Percentiles rank a stretch among this genome's conserved stretches.
Evolutionary conservation across 108 stramenopile genomes (phyloP).

Genomic region (Pseudonitzschia delicatissima): DNA sequence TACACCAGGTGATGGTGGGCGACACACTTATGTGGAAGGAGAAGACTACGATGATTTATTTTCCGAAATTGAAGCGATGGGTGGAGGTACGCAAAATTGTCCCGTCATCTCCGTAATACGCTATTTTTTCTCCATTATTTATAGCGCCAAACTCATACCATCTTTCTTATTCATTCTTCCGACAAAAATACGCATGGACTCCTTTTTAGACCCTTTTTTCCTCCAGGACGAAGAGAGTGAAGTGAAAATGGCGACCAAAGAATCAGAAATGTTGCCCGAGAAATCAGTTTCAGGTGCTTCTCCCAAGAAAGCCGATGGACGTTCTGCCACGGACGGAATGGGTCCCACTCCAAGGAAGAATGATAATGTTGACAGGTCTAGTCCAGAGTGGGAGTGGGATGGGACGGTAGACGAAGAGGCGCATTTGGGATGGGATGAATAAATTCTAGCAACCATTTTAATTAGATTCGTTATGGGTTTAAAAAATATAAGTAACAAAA

Average conservation of each 20-base stretch:
- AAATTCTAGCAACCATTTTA: too few relatives aligned
- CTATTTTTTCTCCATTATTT: background rate
- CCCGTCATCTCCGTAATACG: background rate
- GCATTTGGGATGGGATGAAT: conserved; percentile 20
- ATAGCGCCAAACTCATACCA: background rate
- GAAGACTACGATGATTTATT: background rate
- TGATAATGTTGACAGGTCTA: background rate
- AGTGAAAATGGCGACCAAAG: background rate
- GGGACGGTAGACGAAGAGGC: conserved; percentile 35
- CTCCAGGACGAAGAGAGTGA: conserved; percentile 16
- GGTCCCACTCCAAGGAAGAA: conserved; percentile 12
- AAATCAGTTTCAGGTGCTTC: background rate
- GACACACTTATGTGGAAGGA: conserved; percentile 7
- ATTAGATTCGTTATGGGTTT: too few relatives aligned
- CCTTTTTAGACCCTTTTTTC: conserved; percentile 26
- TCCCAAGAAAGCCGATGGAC: background rate
- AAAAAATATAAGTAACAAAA: too few relatives aligned
- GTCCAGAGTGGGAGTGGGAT: conserved; percentile 35
- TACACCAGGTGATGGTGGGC: background rate
- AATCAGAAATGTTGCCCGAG: background rate
- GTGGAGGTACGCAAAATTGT: conserved; percentile 22
- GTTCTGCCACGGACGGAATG: conserved; percentile 19
- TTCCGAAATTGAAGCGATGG: conserved; percentile 31
- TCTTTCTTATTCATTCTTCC: background rate
- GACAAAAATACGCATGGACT: too few relatives aligned